A percentile compares a stretch with the other conserved stretches of the same genome.
These are phyloP conservation scores for Pleurotus tuoliensis DNA, from an alignment of 768 basidiomycete species.

Conservation along the genomic window DNA sequence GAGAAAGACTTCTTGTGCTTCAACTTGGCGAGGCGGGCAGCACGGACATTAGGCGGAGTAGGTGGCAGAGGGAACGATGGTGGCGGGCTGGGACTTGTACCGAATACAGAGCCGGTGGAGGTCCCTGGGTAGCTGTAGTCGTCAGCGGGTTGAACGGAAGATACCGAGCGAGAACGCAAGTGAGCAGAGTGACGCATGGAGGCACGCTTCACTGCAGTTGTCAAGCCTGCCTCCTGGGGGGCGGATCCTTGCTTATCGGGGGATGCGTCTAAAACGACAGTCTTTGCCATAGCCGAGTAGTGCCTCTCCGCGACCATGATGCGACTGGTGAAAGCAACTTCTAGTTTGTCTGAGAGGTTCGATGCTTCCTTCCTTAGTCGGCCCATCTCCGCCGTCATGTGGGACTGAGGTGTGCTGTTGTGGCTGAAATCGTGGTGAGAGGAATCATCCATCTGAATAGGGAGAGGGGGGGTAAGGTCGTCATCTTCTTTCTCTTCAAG, in stretches of 20 bases:
- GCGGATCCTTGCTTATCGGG: slow-evolving; percentile 34
- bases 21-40: slow-evolving; percentile 50
- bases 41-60: slow-evolving; percentile 65
- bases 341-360: slow-evolving; percentile 51
- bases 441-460: slow-evolving; percentile 50
- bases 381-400: slow-evolving; percentile 55
- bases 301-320: slow-evolving; percentile 75
- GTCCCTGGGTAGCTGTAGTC: slow-evolving; percentile 30
- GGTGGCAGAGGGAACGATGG: slow-evolving; percentile 70
- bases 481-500: slow-evolving; percentile 39
- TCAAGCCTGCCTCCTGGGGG: slow-evolving; percentile 28
- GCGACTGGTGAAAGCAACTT: slow-evolving; percentile 45
- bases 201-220: slow-evolving; percentile 26
- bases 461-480: slow-evolving; percentile 56
- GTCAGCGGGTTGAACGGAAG: slow-evolving; percentile 31
- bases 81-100: slow-evolving; percentile 44
- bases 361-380: slow-evolving; percentile 43
- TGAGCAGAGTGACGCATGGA: slow-evolving; percentile 35
- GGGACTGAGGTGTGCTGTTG: slow-evolving; percentile 51
- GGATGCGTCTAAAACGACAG: slow-evolving; percentile 49
- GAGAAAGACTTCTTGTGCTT: slow-evolving; percentile 62
- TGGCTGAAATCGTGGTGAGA: slow-evolving; percentile 38
- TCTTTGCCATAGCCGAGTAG: slow-evolving; percentile 68
- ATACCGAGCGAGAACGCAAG: slow-evolving; percentile 58
- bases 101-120: slow-evolving; percentile 30